Evolutionary conservation across 257 asterid species (phyloP).

Genomic region (Nicotiana attenuata): DNA sequence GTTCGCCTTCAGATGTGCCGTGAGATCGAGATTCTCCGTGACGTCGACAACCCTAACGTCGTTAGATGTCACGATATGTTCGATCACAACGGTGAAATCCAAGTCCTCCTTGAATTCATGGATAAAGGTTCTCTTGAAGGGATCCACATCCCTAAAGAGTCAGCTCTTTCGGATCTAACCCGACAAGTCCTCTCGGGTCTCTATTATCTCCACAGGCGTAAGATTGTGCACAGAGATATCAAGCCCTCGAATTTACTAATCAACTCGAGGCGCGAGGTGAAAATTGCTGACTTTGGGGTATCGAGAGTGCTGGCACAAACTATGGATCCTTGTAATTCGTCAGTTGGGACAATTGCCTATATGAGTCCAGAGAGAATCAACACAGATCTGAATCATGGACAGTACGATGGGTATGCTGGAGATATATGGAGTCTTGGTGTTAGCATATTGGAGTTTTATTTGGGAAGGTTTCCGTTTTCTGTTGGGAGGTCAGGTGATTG

Average conservation of each 20-base stretch:
- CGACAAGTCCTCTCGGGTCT: slow-evolving; percentile 71
- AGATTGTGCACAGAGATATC: slow-evolving; percentile 83
- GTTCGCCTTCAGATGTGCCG: slow-evolving; percentile 77
- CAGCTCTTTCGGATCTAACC: slow-evolving; percentile 55
- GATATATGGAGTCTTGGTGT: slow-evolving; percentile 94
- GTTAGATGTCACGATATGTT: slow-evolving; percentile 67
- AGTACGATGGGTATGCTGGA: slow-evolving; percentile 78
- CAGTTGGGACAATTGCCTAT: slow-evolving; percentile 89
- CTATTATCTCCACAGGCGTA: slow-evolving; percentile 64
- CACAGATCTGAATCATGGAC: slow-evolving; percentile 87
- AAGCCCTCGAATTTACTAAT: slow-evolving; percentile 75
- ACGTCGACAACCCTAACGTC: slow-evolving; percentile 71
- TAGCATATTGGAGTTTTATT: slow-evolving; percentile 74
- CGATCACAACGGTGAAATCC: slow-evolving; percentile 82
- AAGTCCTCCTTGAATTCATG: slow-evolving; percentile 72
- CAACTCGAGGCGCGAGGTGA: slow-evolving; percentile 48
- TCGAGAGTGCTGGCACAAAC: slow-evolving; percentile 74
- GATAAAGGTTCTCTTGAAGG: slow-evolving; percentile 79
- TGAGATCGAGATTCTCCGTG: slow-evolving; percentile 87
- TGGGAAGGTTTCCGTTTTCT: slow-evolving; percentile 69
- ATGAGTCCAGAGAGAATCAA: slow-evolving; percentile 91
- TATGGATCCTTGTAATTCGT: slow-evolving; percentile 84
- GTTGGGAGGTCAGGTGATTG: slow-evolving; percentile 86
- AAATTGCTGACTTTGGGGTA: slow-evolving; percentile 84
- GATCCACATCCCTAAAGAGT: slow-evolving; percentile 50